Evolutionary conservation across 1,284 basidiomycete species (phyloP), one percentile per base, ranked within the genome.

Genomic region (Chalciporus piperatoides): DNA sequence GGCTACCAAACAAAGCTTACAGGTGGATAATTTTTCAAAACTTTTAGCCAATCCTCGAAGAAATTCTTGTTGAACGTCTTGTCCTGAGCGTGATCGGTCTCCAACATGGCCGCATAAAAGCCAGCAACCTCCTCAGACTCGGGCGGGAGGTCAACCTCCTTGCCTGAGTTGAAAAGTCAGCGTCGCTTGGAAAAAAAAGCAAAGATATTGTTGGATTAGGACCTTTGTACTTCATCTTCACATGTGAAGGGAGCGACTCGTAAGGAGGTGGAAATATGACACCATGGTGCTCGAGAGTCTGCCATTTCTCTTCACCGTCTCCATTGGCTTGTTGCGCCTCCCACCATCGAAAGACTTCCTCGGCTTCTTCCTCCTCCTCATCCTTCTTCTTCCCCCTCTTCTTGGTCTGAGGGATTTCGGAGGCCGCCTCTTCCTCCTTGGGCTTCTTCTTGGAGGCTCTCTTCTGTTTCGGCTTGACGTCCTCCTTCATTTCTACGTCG

Each of bases 161-260:
- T 83, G 56, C 92, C 93, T 95, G 9, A 55, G 48, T 60, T 50
- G 56, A 46, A 51, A 51, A 27, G 54, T 59, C 44, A 59, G 55
- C 30, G 38, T 23, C 46, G 45, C 33, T 41, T 33, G 39, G 17
- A 43, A 47, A 43, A 43, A 42, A 15, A 28, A 4, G n/a, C 15
- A 35, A 41, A 37, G 38, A 56, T 44, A 52, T 35, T 32, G 53
- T 38, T 51, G 51, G 28, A 55, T 55, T 46, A 66, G 47, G 64
- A 91, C 95, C 96, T 57, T 96, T 83, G 69, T 99, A 99, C 66
- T 88, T 91, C 90, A 99, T 92, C 78, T 91, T 97, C 68, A 98
- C 83, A 61, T 84, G 63, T 24, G 77, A 72, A 2, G 97, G 95
- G 41, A 98, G 74, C 9, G 90, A 82, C 56, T 92, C 84, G 66